Evolutionary conservation across 495 filamentous ascomycete species (phyloP).

Genomic region (Xylaria telfairii): DNA sequence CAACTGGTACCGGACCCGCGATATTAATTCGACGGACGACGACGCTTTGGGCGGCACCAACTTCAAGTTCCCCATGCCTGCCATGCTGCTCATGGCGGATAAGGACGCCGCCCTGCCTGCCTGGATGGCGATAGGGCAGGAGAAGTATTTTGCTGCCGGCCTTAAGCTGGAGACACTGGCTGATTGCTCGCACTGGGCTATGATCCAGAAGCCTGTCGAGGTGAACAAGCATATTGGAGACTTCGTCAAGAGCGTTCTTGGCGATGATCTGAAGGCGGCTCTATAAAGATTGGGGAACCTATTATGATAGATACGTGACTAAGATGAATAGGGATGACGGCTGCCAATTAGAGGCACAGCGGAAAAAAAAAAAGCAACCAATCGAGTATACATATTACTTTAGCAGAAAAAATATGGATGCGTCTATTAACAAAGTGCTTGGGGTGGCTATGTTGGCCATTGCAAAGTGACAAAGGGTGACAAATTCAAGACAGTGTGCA

Average conservation of each 20-base stretch:
- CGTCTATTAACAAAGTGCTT: not conserved
- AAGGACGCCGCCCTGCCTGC: conserved; percentile 72
- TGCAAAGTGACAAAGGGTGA: not conserved
- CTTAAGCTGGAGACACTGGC: conserved; percentile 58
- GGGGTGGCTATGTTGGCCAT: not conserved
- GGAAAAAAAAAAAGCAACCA: not conserved
- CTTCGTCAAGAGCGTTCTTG: conserved; percentile 44
- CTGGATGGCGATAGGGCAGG: conserved; percentile 70
- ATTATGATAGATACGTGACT: not conserved
- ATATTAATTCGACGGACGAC: conserved; percentile 81
- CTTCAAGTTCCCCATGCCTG: conserved; percentile 66
- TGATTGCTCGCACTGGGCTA: conserved; percentile 71
- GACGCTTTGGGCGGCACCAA: conserved; percentile 46
- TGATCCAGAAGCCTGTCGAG: conserved; percentile 68
- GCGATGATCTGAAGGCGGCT: conserved; percentile 35
- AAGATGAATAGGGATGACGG: not conserved
- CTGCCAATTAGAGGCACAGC: not conserved
- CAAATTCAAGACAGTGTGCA: not conserved
- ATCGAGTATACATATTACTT: not conserved
- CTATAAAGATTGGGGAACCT: conserved; percentile 24
- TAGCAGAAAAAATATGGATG: not conserved
- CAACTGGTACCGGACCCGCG: conserved; percentile 82
- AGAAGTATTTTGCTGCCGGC: conserved; percentile 64
- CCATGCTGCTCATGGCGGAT: conserved; percentile 76
- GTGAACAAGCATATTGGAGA: conserved; percentile 48